Base-by-base conservation (phyloP, 768 basidiomycete genomes). In the Imleria badia region DNA sequence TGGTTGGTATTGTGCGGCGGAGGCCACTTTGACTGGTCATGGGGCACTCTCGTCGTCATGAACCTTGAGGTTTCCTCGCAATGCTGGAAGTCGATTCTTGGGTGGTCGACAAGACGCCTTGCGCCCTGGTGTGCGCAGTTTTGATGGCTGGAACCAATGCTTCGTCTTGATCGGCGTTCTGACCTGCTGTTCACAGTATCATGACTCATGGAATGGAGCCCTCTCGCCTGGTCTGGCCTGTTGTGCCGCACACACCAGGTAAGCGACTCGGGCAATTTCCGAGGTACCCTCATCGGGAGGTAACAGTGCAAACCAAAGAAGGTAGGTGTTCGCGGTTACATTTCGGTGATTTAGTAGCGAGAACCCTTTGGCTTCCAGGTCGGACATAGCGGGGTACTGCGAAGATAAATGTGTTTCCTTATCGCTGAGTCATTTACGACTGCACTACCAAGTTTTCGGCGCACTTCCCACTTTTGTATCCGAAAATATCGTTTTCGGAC, bases 131-230 rank as follows among this genome's bases (percentile, higher is more conserved):
- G 19, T 39, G 50, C 41, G 15, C 23, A 17, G 35, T 17, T 20
- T 22, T 15, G 14, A 36, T 10, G 35, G 9, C 43, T 48, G 14
- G 47, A 52, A 33, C 15, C 26, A n/a, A 26, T 45, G 42, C 33
- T 51, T 14, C 36, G 1, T n/a, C 38, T 8, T 49, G 60, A 63
- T 63, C 64, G 51, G 48, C 41, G 38, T 57, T 45, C 22, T 41
- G 48, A 26, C 39, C 20, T 23, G 15, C 26, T 45, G 13, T 46
- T 23, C 9, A 23, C n/a, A 11, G 33, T 5, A 30, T 45, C 26
- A 36, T 20, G n/a, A 11, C 23, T 19, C 29, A 15, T 46, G 43
- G 39, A 50, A 61, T 46, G 51, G 60, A 59, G 53, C 38, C 23
- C 34, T 31, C 19, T 8, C 5, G 34, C 42, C 29, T 10, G 35